Evolutionary conservation across 169 alveolate genomes (phyloP).

Genomic region (Babesia ovata): DNA sequence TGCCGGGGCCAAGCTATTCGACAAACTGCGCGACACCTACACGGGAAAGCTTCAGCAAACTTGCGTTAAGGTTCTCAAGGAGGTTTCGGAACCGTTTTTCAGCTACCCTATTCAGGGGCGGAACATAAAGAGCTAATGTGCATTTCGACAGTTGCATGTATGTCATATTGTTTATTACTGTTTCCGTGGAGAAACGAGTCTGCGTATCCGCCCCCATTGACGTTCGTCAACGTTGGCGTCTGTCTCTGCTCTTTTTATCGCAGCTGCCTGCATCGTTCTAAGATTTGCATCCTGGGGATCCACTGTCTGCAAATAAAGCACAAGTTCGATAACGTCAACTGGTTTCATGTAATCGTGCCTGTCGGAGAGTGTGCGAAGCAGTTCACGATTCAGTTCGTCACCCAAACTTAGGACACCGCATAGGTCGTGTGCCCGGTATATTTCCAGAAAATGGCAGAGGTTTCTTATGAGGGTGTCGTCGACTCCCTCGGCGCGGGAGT

Average conservation of each 20-base stretch:
- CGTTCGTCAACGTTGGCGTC: conserved; percentile 6
- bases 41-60: conserved; percentile 40
- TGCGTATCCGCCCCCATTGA: conserved; percentile 6
- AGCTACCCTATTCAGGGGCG: conserved; percentile 61
- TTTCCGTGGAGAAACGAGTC: neutral
- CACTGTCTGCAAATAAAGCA: neutral
- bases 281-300: neutral
- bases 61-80: conserved; percentile 37
- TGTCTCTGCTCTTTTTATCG: neutral
- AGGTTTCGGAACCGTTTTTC: conserved; percentile 23
- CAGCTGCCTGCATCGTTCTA: neutral
- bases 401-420: neutral
- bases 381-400: neutral
- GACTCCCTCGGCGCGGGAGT: neutral
- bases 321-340: conserved; percentile 16
- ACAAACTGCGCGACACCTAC: conserved; percentile 58
- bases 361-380: neutral
- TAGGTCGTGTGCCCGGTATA: conserved; percentile 1
- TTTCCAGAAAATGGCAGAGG: conserved; percentile 23
- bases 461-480: conserved; percentile 7
- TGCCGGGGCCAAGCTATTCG: conserved; percentile 49
- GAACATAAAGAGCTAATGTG: conserved; percentile 16
- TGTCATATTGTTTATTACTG: neutral
- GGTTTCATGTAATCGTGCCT: conserved; percentile 1
- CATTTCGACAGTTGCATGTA: neutral